Evolutionary conservation across 805 yeast genomes (phyloP).

Genomic region (Wickerhamiella musiphila): DNA sequence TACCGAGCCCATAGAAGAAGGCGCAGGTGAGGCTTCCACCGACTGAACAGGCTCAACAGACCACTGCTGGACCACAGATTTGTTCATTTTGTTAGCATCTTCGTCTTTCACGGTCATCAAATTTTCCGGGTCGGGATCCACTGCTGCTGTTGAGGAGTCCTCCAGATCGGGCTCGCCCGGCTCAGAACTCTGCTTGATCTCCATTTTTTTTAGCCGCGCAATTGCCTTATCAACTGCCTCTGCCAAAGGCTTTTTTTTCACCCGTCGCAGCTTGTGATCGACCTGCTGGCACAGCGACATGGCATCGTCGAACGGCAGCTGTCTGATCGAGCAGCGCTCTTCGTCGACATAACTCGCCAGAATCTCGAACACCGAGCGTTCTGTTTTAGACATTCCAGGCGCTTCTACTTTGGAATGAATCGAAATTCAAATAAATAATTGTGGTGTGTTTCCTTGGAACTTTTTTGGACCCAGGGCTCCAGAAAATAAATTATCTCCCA

Average conservation of each 20-base stretch:
- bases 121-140: conserved; percentile 24
- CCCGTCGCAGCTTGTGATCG: conserved; percentile 50
- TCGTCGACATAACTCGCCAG: conserved; percentile 16
- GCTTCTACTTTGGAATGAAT: too few species aligned
- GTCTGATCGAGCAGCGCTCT: conserved; percentile 24
- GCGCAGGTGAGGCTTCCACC: conserved; percentile 1
- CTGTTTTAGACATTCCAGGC: conserved; percentile 9
- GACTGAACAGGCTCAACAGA: conserved; percentile 13
- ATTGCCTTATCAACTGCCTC: conserved; percentile 47
- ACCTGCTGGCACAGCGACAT: conserved; percentile 33
- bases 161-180: conserved; percentile 3
- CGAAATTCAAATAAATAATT: too few species aligned
- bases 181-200: conserved; percentile 35
- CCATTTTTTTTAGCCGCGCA: conserved; percentile 39
- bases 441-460: too few species aligned
- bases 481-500: not conserved
- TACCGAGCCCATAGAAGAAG: too few species aligned
- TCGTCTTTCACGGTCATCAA: conserved; percentile 39
- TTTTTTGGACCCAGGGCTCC: too few species aligned
- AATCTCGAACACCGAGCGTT: conserved; percentile 14
- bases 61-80: conserved; percentile 63
- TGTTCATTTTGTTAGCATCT: conserved; percentile 56
- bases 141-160: conserved; percentile 13
- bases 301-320: conserved; percentile 10
- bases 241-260: conserved; percentile 46